Percentiles rank a stretch among this genome's conserved stretches.
These are phyloP conservation scores for Barnettozyma vustinii DNA, from an alignment of 805 yeast species.

Conservation along the genomic window DNA sequence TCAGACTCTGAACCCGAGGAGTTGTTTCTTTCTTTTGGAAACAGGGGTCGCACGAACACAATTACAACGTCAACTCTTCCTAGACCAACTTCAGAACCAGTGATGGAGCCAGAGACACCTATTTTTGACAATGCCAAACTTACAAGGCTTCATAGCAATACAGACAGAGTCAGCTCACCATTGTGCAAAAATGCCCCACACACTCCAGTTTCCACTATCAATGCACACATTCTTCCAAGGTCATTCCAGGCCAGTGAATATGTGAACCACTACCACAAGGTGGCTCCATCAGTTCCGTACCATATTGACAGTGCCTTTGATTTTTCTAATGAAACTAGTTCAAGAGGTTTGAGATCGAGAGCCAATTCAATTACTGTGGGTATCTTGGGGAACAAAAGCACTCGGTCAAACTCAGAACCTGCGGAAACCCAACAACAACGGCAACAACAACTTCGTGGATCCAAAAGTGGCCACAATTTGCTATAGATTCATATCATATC, in stretches of 20 bases:
- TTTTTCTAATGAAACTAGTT: background rate
- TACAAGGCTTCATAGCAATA: background rate
- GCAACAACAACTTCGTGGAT: background rate
- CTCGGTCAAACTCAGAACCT: background rate
- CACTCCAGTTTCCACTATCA: conserved; percentile 26
- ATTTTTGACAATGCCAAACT: background rate
- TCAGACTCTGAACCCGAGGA: conserved; percentile 7
- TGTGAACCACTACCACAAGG: conserved; percentile 41
- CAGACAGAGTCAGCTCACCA: conserved; percentile 30
- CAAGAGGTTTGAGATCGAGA: conserved; percentile 12
- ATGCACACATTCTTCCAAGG: conserved; percentile 23
- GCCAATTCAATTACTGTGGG: conserved; percentile 25
- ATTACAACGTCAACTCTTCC: conserved; percentile 4
- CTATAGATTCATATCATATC: background rate
- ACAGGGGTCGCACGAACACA: conserved; percentile 22
- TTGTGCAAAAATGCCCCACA: conserved; percentile 30
- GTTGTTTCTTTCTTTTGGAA: conserved; percentile 7
- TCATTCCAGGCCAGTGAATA: conserved; percentile 9
- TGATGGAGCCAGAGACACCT: background rate
- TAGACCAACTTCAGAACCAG: conserved; percentile 1
- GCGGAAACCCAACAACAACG: background rate
- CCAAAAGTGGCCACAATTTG: background rate
- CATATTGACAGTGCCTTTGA: background rate
- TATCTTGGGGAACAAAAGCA: conserved; percentile 2
- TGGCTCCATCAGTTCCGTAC: conserved; percentile 21